A percentile compares a stretch with the other conserved stretches of the same genome.
phyloP scores from a whole-genome alignment of 1,284 basidiomycete genomes.

The Austropuccinia psidii region DNA sequence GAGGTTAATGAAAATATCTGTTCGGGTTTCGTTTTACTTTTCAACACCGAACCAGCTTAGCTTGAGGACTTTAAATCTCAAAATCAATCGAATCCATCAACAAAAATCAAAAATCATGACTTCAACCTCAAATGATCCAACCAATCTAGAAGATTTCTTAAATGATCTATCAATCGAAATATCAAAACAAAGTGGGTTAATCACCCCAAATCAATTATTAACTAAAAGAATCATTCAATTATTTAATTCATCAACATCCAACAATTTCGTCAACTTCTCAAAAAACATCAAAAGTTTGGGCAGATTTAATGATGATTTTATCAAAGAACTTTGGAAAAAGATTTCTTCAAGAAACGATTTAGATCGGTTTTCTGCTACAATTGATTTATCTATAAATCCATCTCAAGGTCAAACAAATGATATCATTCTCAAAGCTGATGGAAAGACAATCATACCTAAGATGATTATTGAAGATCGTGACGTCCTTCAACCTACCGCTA shows the following conservation, averaged over 20 bases:
- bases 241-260: conserved; percentile 38
- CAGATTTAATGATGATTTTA: conserved; percentile 42
- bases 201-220: conserved; percentile 41
- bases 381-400: conserved; percentile 21
- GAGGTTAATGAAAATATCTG: no score
- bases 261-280: conserved; percentile 42
- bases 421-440: conserved; percentile 6
- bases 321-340: conserved; percentile 38
- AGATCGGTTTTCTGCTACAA: background rate
- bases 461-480: conserved; percentile 27
- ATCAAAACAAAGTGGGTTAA: conserved; percentile 12
- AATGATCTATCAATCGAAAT: conserved; percentile 21
- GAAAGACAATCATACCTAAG: conserved; percentile 4
- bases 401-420: conserved; percentile 24
- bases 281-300: conserved; percentile 44
- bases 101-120: no score
- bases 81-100: no score
- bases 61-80: no score
- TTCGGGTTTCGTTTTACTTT: no score
- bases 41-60: no score
- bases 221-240: conserved; percentile 43
- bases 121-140: background rate
- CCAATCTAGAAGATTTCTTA: conserved; percentile 14
- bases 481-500: conserved; percentile 13
- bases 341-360: conserved; percentile 23